Evolutionary conservation across 1,284 basidiomycete genomes (phyloP).

Genomic region (Austropuccinia psidii): DNA sequence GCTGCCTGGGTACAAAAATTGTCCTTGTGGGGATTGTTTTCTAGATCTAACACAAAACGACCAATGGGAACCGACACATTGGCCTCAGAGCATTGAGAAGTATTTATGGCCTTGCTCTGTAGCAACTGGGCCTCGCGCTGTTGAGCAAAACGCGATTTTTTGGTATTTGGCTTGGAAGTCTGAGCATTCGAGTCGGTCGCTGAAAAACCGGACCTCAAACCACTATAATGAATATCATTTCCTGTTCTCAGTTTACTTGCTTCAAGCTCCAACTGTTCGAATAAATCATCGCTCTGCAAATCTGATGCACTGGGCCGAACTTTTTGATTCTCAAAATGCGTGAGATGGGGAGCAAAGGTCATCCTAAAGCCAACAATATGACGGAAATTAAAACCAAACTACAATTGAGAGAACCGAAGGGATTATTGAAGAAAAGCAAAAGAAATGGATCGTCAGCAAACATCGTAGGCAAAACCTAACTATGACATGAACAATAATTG

Average conservation of each 20-base stretch:
- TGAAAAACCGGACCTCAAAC: neutral
- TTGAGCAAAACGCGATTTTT: conserved; percentile 24
- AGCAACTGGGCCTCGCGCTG: conserved; percentile 19
- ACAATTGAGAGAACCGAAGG: too few species aligned
- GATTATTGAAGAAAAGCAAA: too few species aligned
- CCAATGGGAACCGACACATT: conserved; percentile 7
- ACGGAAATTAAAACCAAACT: too few species aligned
- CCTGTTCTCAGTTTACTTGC: conserved; percentile 2
- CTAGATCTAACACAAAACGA: conserved; percentile 21
- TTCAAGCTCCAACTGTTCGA: conserved; percentile 17
- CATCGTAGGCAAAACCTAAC: too few species aligned
- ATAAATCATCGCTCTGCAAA: conserved; percentile 21
- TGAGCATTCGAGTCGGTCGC: neutral
- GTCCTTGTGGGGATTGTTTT: neutral
- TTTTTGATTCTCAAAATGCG: neutral
- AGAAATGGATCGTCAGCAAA: too few species aligned
- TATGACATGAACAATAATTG: too few species aligned
- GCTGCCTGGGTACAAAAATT: neutral
- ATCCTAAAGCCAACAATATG: too few species aligned
- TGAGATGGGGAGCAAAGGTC: neutral
- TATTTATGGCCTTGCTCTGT: neutral
- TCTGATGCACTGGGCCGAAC: conserved; percentile 23
- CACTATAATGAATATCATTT: neutral
- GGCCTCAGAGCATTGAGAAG: neutral
- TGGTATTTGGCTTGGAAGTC: neutral